Evolutionary conservation across 1,284 basidiomycete species (phyloP), one percentile per base, ranked within the genome.

Genomic region (Exobasidium cylindrosporum): DNA sequence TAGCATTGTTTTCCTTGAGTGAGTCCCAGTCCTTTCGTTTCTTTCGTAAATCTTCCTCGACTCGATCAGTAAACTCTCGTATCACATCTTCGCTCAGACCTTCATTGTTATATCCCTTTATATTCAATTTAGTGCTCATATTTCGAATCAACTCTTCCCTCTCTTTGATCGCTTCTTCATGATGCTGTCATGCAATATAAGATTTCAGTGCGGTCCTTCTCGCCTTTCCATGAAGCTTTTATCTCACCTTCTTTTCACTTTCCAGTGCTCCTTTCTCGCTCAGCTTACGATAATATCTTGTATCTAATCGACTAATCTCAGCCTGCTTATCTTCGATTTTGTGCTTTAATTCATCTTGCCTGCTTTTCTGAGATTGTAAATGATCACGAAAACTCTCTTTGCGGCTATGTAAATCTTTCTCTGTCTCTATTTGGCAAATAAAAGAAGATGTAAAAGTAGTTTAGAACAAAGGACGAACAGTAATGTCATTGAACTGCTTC

Each of bases 401-500:
- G 65, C 88, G 88, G 30, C 83, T 82, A 55, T 86, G 82, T 14
- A 97, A 83, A 63, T 92, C 90, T 26, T 88, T 87, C 53, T 91
- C 88, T 1, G 87, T 85, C 40, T 90, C 94, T 92, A 65, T 1
- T n/a, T n/a, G n/a, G n/a, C n/a, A n/a, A n/a, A n/a, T n/a, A n/a
- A n/a, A 2, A 5, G 3, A 14, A 11, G 31, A 23, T 7, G 26
- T 55, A 17, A 40, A 24, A 10, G 14, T 32, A n/a, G 10, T 47
- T 23, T 17, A 10, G 6, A n/a, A n/a, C n/a, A n/a, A n/a, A n/a
- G n/a, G n/a, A n/a, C n/a, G n/a, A n/a, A n/a, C 24, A n/a, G 49
- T 14, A 29, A 23, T 7, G 14, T 26, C 7, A n/a, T n/a, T n/a
- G n/a, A n/a, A n/a, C n/a, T n/a, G 57, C 57, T 55, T n/a, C 90